Evolutionary conservation across 2,329 filamentous ascomycete genomes (phyloP).

Genomic region (Aspergillus tanneri): DNA sequence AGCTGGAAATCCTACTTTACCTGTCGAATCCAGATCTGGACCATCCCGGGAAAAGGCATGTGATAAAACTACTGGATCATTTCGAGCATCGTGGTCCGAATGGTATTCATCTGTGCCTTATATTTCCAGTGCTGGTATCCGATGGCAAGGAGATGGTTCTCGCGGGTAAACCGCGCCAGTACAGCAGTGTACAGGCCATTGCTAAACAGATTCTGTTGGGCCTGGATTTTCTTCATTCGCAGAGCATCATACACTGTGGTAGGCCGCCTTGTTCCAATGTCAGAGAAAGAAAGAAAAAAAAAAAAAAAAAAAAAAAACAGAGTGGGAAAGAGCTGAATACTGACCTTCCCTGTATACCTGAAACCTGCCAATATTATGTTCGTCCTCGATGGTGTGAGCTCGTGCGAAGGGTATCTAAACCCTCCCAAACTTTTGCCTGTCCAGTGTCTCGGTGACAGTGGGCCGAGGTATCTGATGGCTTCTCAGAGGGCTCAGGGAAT

Average conservation of each 20-base stretch:
- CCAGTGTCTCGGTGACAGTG: neutral
- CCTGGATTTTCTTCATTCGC: neutral
- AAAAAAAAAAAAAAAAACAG: too few species aligned
- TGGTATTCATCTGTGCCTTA: conserved; percentile 24
- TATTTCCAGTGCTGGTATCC: conserved; percentile 7
- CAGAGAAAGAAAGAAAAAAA: neutral
- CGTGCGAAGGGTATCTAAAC: neutral
- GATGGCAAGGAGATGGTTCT: neutral
- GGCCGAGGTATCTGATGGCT: neutral
- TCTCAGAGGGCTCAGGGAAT: neutral
- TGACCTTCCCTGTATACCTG: neutral
- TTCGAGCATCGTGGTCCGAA: conserved; percentile 26
- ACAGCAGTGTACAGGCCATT: neutral
- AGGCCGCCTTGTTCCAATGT: neutral
- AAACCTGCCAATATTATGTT: neutral
- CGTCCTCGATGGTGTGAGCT: neutral
- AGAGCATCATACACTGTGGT: neutral
- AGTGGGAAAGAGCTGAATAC: neutral
- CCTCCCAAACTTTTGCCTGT: neutral
- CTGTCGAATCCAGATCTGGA: conserved; percentile 9
- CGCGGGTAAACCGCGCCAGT: neutral
- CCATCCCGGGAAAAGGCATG: conserved; percentile 20
- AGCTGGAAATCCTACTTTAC: conserved; percentile 20
- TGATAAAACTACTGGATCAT: conserved; percentile 22
- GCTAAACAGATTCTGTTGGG: neutral